A percentile compares a stretch with the other conserved stretches of the same genome.
Evolutionary conservation across 2,329 filamentous ascomycete genomes (phyloP).

Genomic region (Acrodontium crateriforme): DNA sequence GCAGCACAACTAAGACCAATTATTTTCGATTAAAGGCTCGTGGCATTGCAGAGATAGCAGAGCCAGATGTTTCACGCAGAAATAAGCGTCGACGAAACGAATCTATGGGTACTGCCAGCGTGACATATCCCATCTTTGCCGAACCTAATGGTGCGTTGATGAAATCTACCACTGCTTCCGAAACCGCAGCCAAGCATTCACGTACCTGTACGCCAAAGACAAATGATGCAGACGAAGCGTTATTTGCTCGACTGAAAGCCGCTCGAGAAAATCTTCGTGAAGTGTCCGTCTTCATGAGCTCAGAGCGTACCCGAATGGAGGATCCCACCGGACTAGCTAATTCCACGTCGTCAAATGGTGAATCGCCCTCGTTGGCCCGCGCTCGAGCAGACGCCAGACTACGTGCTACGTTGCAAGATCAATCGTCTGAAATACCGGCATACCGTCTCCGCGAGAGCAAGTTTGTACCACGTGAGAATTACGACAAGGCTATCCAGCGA

Average conservation of each 20-base stretch:
- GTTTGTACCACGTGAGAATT: slow-evolving; percentile 23
- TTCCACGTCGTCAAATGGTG: slow-evolving; percentile 13
- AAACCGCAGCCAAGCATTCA: not conserved
- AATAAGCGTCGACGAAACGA: slow-evolving; percentile 12
- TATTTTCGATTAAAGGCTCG: slow-evolving; percentile 39
- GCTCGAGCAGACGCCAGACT: slow-evolving; percentile 20
- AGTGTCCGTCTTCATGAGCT: slow-evolving; percentile 6
- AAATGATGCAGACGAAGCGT: slow-evolving; percentile 18
- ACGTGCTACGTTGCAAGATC: slow-evolving; percentile 10
- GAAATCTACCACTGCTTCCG: slow-evolving; percentile 4
- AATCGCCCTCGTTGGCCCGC: slow-evolving; percentile 19
- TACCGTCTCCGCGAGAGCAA: slow-evolving; percentile 23
- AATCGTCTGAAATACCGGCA: slow-evolving; percentile 17
- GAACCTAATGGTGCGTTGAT: not conserved
- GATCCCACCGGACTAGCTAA: slow-evolving; percentile 11
- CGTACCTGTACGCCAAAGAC: slow-evolving; percentile 10
- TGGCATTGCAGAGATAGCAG: slow-evolving; percentile 27
- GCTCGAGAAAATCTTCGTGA: slow-evolving; percentile 17
- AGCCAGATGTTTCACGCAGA: slow-evolving; percentile 6
- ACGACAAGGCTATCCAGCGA: slow-evolving; percentile 20
- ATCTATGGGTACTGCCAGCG: slow-evolving; percentile 4
- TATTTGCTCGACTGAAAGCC: slow-evolving; percentile 21
- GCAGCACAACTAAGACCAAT: slow-evolving; percentile 34
- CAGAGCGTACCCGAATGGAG: slow-evolving; percentile 9
- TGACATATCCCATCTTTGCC: not conserved